Percentiles rank a stretch among this genome's conserved stretches.
Evolutionary conservation across 345 rosid genomes (phyloP).

Genomic region (Capsella bursapastoris): DNA sequence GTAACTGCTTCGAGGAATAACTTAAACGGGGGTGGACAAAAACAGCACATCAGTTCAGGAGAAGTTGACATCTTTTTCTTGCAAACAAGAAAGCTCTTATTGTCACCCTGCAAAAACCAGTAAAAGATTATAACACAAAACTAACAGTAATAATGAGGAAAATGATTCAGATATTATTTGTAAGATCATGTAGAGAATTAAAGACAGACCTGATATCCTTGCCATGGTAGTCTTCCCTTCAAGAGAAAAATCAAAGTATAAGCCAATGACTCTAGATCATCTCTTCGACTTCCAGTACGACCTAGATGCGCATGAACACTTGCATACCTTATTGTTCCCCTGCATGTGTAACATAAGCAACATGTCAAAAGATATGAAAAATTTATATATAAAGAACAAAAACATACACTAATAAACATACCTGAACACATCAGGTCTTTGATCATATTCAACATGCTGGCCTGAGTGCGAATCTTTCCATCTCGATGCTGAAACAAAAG

Average conservation of each 20-base stretch:
- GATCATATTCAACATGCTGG: slow-evolving; percentile 91
- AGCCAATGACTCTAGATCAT: slow-evolving; percentile 97
- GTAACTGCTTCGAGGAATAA: slow-evolving; percentile 83
- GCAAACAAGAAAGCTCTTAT: slow-evolving; percentile 91
- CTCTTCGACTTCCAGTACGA: slow-evolving; percentile 91
- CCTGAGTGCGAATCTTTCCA: slow-evolving; percentile 85
- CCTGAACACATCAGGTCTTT: slow-evolving; percentile 98
- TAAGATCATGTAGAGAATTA: neutral
- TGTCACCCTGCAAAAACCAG: slow-evolving; percentile 69
- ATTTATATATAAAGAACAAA: neutral
- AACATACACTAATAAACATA: slow-evolving; percentile 26
- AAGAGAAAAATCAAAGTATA: slow-evolving; percentile 87
- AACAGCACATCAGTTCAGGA: slow-evolving; percentile 85
- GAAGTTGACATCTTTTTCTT: slow-evolving; percentile 95
- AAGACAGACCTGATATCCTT: slow-evolving; percentile 82
- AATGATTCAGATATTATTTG: neutral
- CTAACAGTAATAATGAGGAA: slow-evolving; percentile 3
- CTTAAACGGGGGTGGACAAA: slow-evolving; percentile 79
- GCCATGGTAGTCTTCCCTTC: slow-evolving; percentile 96
- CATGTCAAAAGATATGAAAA: slow-evolving; percentile 1
- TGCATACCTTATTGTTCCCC: slow-evolving; percentile 98
- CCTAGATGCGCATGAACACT: slow-evolving; percentile 97
- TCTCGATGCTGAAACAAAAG: slow-evolving; percentile 67
- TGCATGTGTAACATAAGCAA: slow-evolving; percentile 40
- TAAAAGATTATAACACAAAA: neutral